Base-by-base conservation (phyloP, 169 alveolate genomes). In the Plasmodium cynomolgi region DNA sequence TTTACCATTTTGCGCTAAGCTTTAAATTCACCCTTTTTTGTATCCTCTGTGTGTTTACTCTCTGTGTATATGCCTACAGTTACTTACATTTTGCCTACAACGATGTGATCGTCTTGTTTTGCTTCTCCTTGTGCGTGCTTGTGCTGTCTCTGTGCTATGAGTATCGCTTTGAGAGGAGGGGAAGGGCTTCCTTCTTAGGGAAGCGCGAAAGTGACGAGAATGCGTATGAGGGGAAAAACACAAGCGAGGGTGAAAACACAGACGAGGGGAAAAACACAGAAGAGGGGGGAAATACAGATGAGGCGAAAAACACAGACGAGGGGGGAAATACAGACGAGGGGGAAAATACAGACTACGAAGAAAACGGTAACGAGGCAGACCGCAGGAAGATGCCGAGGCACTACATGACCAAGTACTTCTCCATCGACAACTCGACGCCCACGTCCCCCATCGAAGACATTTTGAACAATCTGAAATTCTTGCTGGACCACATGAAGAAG, bases 391-490 rank as follows among this genome's bases (percentile, higher is more conserved):
- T 7, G 13, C 58, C 58, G 7, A n/a, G 41, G 15, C 37, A 75
- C 3, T 29, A 86, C 50, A 33, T 86, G 47, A 86, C 93, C 5
- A 86, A 86, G 62, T 86, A 86, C 81, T 86, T 86, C 71, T 86
- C 93, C 8, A 86, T 86, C 15, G 93, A 86, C 41, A 86, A 86
- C 81, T 15, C 93, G 4, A 75, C 62, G 2, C 93, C 93, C 8
- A 86, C 84, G 15, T 86, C 93, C 29, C 93, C 93, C 17, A 77
- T 86, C n/a, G 93, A 86, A 86, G 93, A 86, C 17, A 86, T 86
- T 34, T 56, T 86, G 47, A 47, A 34, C 26, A 86, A 86, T 7
- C 37, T 86, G 37, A 86, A 86, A 29, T 56, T 5, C 3, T 33
- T 86, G 31, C 26, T 75, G 81, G 93, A 86, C 26, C 68, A 54